These are phyloP conservation scores for Sonneratia caseolaris DNA, from an alignment of 345 rosid species.

Conservation along the genomic window DNA sequence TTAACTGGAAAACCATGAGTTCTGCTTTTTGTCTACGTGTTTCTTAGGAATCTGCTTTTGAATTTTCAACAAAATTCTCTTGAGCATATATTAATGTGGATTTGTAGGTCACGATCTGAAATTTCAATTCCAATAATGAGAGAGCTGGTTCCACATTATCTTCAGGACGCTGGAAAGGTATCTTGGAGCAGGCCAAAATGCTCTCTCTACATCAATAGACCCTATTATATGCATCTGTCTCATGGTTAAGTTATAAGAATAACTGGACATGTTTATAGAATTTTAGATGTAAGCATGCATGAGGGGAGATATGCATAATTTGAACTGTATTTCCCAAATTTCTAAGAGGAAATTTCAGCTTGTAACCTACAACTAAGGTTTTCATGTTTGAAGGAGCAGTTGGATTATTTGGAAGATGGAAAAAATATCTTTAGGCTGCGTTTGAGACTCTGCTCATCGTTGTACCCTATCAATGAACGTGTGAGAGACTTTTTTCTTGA, in stretches of 20 bases:
- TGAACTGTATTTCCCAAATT: not conserved
- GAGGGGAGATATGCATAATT: not conserved
- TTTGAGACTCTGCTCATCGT: slow-evolving; percentile 81
- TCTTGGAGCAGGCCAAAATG: not conserved
- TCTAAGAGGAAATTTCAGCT: not conserved
- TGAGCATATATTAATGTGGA: slow-evolving; percentile 1
- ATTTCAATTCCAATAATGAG: slow-evolving; percentile 87
- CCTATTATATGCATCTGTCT: not conserved
- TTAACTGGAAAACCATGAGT: not conserved
- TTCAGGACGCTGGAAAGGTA: slow-evolving; percentile 88
- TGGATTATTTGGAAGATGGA: slow-evolving; percentile 96
- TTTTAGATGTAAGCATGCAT: not conserved
- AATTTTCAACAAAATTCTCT: slow-evolving; percentile 5
- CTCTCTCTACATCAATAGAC: not conserved
- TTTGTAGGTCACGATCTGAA: slow-evolving; percentile 79
- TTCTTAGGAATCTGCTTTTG: not conserved
- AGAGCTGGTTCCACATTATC: slow-evolving; percentile 98
- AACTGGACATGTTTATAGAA: not conserved
- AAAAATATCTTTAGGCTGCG: slow-evolving; percentile 79
- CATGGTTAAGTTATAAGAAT: not conserved
- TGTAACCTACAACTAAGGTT: not conserved
- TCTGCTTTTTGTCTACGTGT: not conserved
- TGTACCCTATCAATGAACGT: slow-evolving; percentile 87
- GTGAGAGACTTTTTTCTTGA: slow-evolving; percentile 95
- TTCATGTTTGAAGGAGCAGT: slow-evolving; percentile 56